Conservation (phyloP, 495 filamentous ascomycete species). For the Lindgomyces ingoldianus region DNA sequence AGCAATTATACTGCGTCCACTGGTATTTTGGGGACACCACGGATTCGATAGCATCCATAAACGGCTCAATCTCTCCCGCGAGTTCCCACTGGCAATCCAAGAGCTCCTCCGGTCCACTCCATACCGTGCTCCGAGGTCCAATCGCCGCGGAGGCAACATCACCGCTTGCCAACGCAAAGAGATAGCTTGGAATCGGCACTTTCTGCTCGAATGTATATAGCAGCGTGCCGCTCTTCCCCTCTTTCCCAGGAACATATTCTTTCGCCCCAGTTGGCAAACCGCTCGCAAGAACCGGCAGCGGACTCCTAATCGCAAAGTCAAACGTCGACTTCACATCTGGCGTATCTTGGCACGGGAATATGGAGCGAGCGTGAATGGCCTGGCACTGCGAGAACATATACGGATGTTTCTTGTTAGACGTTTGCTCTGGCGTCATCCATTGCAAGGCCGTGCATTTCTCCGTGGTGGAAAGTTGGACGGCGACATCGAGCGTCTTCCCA, state of each 20-base stretch:
- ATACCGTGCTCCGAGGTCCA: conserved; percentile 79
- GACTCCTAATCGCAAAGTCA: conserved; percentile 82
- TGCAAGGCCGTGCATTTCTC: conserved; percentile 86
- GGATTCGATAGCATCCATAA: conserved; percentile 83
- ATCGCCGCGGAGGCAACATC: conserved; percentile 83
- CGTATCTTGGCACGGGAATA: conserved; percentile 97
- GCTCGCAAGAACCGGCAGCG: conserved; percentile 84
- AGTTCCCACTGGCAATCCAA: conserved; percentile 84
- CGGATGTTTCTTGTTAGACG: conserved; percentile 86
- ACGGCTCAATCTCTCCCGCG: conserved; percentile 84
- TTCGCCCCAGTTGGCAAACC: conserved; percentile 66
- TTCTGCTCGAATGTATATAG: conserved; percentile 83
- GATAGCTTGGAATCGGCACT: conserved; percentile 89
- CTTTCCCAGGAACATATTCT: conserved; percentile 50
- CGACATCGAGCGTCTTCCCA: conserved; percentile 63
- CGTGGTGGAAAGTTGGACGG: conserved; percentile 68
- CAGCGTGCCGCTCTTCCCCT: conserved; percentile 53
- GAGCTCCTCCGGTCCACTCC: conserved; percentile 84
- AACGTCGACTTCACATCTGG: conserved; percentile 92
- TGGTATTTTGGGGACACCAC: conserved; percentile 77
- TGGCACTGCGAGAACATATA: conserved; percentile 99
- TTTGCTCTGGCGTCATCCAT: conserved; percentile 89
- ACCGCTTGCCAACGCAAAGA: conserved; percentile 87
- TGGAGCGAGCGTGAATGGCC: conserved; percentile 87
- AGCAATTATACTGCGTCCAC: conserved; percentile 93